phyloP scores from a whole-genome alignment of 2,329 filamentous ascomycete genomes.

The Pseudogymnoascus verrucosus region DNA sequence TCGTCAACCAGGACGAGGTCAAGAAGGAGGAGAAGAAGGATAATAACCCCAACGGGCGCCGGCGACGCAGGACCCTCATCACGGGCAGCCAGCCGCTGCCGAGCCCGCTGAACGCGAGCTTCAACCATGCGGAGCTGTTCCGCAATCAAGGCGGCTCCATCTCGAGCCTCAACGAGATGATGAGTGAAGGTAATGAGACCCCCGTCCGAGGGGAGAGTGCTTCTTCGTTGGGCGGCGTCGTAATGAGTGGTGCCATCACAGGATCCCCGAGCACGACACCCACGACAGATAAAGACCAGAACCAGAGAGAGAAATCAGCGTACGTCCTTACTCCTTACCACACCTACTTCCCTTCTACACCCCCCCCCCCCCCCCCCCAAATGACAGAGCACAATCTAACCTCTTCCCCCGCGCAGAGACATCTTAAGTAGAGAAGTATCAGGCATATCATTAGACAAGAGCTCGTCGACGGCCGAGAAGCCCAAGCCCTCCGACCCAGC shows the following conservation, averaged over 20 bases:
- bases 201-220: conserved; percentile 32
- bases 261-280: conserved; percentile 34
- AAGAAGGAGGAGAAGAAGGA: conserved; percentile 66
- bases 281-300: conserved; percentile 51
- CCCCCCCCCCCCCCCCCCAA: neutral
- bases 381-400: neutral
- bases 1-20: conserved; percentile 69
- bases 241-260: conserved; percentile 43
- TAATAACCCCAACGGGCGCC: conserved; percentile 82
- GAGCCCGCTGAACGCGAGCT: conserved; percentile 86
- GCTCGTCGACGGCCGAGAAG: conserved; percentile 48
- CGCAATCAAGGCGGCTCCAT: conserved; percentile 52
- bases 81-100: conserved; percentile 94
- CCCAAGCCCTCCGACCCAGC: conserved; percentile 48
- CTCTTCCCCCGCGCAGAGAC: conserved; percentile 50
- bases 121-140: conserved; percentile 67
- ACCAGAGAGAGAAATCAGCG: conserved; percentile 88
- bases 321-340: conserved; percentile 44
- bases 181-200: conserved; percentile 63
- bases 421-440: conserved; percentile 88
- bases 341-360: neutral
- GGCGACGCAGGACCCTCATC: conserved; percentile 85
- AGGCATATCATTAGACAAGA: conserved; percentile 84
- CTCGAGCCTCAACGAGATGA: conserved; percentile 73
- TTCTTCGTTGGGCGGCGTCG: conserved; percentile 34